phyloP scores from a whole-genome alignment of 495 filamentous ascomycete species.

The Rostrohypoxylon terebratum region DNA sequence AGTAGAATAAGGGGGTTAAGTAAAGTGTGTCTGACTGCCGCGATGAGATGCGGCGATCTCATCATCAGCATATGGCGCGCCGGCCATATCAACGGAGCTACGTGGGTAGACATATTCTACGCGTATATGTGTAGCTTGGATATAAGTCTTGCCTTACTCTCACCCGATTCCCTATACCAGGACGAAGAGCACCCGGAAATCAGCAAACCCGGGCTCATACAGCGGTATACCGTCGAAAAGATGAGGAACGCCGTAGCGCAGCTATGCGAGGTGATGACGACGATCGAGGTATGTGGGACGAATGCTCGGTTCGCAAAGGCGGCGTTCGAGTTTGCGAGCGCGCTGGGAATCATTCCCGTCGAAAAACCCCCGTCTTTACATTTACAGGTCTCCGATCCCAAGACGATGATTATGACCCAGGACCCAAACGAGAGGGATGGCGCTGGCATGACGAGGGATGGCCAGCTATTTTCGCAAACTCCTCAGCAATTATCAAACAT shows the following conservation, averaged over 20 bases:
- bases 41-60: constrained; percentile 33
- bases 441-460: neutral
- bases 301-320: constrained; percentile 42
- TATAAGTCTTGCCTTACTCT: constrained; percentile 36
- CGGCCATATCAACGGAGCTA: constrained; percentile 36
- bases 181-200: constrained; percentile 28
- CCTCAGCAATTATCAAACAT: neutral
- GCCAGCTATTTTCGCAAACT: neutral
- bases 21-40: constrained; percentile 38
- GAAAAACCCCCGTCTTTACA: constrained; percentile 18
- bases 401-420: neutral
- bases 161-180: constrained; percentile 25
- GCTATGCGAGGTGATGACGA: constrained; percentile 40
- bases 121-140: constrained; percentile 36
- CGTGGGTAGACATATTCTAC: constrained; percentile 43
- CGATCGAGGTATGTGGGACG: constrained; percentile 40
- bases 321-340: constrained; percentile 39
- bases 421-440: neutral
- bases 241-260: constrained; percentile 29
- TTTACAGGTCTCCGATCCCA: constrained; percentile 13
- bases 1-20: constrained; percentile 23
- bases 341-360: constrained; percentile 29
- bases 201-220: constrained; percentile 17
- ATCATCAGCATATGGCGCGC: constrained; percentile 32
- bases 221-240: constrained; percentile 22